Conservation (phyloP, 192 early-diverging fungal genomes). For the Cetraspora pellucida region DNA sequence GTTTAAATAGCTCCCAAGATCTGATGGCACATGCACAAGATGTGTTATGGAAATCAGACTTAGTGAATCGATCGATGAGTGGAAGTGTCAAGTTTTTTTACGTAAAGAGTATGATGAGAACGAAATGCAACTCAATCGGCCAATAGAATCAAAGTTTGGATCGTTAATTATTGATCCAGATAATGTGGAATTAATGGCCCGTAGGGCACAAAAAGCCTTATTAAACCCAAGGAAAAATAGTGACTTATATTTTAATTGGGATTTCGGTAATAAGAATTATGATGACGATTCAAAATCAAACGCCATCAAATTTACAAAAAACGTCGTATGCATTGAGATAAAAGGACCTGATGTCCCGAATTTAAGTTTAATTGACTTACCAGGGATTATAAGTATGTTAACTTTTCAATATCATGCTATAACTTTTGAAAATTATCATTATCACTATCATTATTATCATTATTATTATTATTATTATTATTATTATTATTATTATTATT, state of each 20-base stretch:
- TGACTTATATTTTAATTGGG: conserved; percentile 14
- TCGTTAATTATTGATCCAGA: conserved; percentile 35
- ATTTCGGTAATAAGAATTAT: conserved; percentile 23
- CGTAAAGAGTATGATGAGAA: conserved; percentile 51
- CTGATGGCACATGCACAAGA: conserved; percentile 57
- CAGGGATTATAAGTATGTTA: conserved; percentile 60
- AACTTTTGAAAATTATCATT: no score
- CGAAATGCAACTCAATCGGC: conserved; percentile 35
- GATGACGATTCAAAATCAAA: conserved; percentile 51
- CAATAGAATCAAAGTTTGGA: conserved; percentile 46
- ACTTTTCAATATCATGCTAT: conserved; percentile 6
- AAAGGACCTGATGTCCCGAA: conserved; percentile 49
- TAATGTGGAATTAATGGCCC: conserved; percentile 47
- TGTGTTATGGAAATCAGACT: conserved; percentile 60
- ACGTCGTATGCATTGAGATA: conserved; percentile 62
- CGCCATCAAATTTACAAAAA: conserved; percentile 51
- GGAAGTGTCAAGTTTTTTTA: conserved; percentile 52
- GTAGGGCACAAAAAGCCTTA: conserved; percentile 59
- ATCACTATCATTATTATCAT: no score
- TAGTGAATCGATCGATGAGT: conserved; percentile 29
- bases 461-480: no score
- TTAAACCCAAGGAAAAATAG: conserved; percentile 48
- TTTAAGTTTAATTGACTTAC: conserved; percentile 63
- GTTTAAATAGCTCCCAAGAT: conserved; percentile 44
- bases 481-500: no score